Evolutionary conservation across 768 basidiomycete genomes (phyloP), one percentile per base, ranked within the genome.

Genomic region (Boletus vinaceobasis): DNA sequence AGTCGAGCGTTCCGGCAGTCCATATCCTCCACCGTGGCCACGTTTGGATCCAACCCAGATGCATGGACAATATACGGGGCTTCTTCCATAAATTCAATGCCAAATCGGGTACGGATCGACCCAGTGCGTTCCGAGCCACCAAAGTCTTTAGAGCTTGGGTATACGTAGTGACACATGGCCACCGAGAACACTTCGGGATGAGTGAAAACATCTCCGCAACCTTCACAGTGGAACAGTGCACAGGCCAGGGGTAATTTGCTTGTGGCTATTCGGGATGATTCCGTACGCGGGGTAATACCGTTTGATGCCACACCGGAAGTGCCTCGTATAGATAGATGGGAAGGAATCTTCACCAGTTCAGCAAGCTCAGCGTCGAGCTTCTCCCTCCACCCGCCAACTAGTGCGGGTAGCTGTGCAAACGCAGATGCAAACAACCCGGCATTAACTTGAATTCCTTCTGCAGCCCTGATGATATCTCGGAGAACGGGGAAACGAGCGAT

Each of bases 1-100:
- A 60, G 29, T 44, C 54, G 51, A 35, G 60, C 60, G 33, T 61
- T 56, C 15, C 43, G 60, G 10, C 29, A 40, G 27, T 61, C 53
- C 60, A 56, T 53, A 35, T 61, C 54, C 36, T 39, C 54, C 11
- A 23, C 39, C 8, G 36, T 59, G 14, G 53, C 53, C 6, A 47
- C 45, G 8, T 33, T 46, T 7, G 58, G 54, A 37, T 61, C 54
- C 23, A 53, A n/a, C 2, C 54, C 54, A n/a, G 58, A 56, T 2
- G 58, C 53, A 14, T 29, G 45, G 11, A 60, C 32, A 13, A 60
- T 42, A 13, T 50, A 45, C 1, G 54, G 54, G 19, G 58, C 53
- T 8, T 55, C 57, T 13, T 43, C 21, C 5, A 61, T n/a, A 23
- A 56, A 53, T 5, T 1, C 31, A 15, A 60, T 39, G 11, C 26